A percentile compares a stretch with the other conserved stretches of the same genome.
Conservation (phyloP, 1,284 basidiomycete species). For the Trichosporon inkin region DNA sequence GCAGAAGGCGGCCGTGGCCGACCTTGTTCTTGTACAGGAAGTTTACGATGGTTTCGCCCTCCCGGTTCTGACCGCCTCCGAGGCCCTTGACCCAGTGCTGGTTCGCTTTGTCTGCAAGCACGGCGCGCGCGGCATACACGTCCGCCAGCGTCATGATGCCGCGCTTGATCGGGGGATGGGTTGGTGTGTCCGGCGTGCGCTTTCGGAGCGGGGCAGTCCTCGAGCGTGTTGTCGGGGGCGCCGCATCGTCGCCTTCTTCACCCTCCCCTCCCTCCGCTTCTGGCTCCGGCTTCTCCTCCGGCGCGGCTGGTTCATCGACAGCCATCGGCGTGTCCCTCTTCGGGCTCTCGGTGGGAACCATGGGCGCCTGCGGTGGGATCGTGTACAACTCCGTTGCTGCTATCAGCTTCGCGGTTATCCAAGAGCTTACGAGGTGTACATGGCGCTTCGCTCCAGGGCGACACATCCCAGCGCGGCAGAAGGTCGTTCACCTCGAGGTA, state of each 20-base stretch:
- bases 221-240: conserved; percentile 42
- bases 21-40: conserved; percentile 50
- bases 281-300: neutral
- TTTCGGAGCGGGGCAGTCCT: conserved; percentile 39
- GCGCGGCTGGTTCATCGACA: neutral
- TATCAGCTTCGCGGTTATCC: neutral
- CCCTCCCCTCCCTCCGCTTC: conserved; percentile 14
- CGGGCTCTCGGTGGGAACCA: conserved; percentile 19
- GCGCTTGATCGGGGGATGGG: conserved; percentile 26
- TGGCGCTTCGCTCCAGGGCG: conserved; percentile 46
- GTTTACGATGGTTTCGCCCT: conserved; percentile 48
- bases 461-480: conserved; percentile 41
- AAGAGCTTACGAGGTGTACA: conserved; percentile 42
- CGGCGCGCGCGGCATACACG: conserved; percentile 38
- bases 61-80: conserved; percentile 48
- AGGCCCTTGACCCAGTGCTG: conserved; percentile 47
- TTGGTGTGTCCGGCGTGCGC: conserved; percentile 13
- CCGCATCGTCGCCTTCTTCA: conserved; percentile 14
- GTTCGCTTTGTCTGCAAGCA: conserved; percentile 47
- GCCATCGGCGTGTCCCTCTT: neutral
- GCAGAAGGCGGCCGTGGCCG: conserved; percentile 43
- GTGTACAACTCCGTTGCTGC: conserved; percentile 40
- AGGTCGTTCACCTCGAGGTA: conserved; percentile 45
- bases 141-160: conserved; percentile 47
- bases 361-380: conserved; percentile 25